Percentiles rank a stretch among this genome's conserved stretches.
Evolutionary conservation across 371 early-diverging fungal genomes (phyloP).

Genomic region (Mucor irregularis): DNA sequence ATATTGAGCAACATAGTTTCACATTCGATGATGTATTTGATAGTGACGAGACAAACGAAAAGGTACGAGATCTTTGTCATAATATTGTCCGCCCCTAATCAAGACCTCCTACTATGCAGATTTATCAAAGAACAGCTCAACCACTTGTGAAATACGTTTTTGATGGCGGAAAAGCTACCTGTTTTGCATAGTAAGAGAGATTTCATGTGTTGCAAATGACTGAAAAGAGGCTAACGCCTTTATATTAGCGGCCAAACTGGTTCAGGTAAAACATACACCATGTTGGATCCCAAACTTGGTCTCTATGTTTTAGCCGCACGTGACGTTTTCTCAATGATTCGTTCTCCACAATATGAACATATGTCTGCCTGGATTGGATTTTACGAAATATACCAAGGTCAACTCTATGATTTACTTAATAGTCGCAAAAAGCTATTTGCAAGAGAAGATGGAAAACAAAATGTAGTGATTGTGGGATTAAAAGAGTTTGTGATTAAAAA

Average conservation of each 20-base stretch:
- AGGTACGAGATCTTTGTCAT: slow-evolving; percentile 37
- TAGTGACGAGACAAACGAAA: slow-evolving; percentile 72
- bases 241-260: slow-evolving; percentile 90
- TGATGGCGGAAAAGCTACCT: slow-evolving; percentile 93
- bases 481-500: slow-evolving; percentile 82
- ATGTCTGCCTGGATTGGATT: slow-evolving; percentile 85
- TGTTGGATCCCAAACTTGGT: slow-evolving; percentile 87
- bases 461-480: slow-evolving; percentile 89
- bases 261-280: slow-evolving; percentile 97
- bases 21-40: slow-evolving; percentile 96
- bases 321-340: slow-evolving; percentile 83
- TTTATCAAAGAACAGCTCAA: slow-evolving; percentile 86
- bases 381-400: slow-evolving; percentile 97
- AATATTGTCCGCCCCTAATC: too few relatives aligned
- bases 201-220: not conserved
- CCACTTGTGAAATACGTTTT: slow-evolving; percentile 93
- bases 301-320: slow-evolving; percentile 91
- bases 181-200: slow-evolving; percentile 88
- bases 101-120: slow-evolving; percentile 16
- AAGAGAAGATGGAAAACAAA: slow-evolving; percentile 94
- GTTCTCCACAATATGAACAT: slow-evolving; percentile 73
- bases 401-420: slow-evolving; percentile 93
- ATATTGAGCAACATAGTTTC: slow-evolving; percentile 91
- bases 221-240: not conserved
- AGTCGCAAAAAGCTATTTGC: slow-evolving; percentile 88